phyloP scores from a whole-genome alignment of 257 asterid species.

The Thymus quinquecostatus region DNA sequence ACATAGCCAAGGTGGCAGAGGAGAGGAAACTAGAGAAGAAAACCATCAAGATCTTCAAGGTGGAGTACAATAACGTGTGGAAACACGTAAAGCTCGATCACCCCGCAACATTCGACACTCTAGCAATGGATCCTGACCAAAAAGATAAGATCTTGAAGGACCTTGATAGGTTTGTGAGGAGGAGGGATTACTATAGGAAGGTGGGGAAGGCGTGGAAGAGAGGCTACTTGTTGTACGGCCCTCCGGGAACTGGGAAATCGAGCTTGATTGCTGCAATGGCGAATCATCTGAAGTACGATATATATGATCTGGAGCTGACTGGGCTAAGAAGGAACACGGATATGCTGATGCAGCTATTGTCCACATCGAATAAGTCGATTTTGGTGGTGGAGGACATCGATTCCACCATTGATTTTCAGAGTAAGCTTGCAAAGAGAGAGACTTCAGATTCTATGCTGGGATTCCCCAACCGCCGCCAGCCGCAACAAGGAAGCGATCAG shows the following conservation, averaged over 20 bases:
- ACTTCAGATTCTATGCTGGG: not conserved
- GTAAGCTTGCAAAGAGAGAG: conserved; percentile 41
- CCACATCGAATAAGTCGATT: conserved; percentile 57
- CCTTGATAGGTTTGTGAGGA: conserved; percentile 49
- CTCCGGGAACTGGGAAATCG: conserved; percentile 83
- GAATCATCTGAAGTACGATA: conserved; percentile 62
- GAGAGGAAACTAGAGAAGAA: conserved; percentile 45
- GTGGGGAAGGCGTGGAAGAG: conserved; percentile 82
- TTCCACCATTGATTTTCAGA: conserved; percentile 59
- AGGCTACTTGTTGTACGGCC: conserved; percentile 77
- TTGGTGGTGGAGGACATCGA: conserved; percentile 77
- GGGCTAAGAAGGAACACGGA: conserved; percentile 57
- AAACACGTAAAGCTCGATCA: conserved; percentile 48
- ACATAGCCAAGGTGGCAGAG: conserved; percentile 35
- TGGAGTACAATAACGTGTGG: conserved; percentile 50
- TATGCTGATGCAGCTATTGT: conserved; percentile 48
- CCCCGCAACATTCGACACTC: conserved; percentile 63
- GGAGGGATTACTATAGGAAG: conserved; percentile 58
- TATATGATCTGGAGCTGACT: conserved; percentile 69
- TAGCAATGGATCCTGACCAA: conserved; percentile 62
- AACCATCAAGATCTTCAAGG: conserved; percentile 49
- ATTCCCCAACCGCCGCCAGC: not conserved
- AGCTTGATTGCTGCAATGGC: conserved; percentile 85
- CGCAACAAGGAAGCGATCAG: conserved; percentile 33
- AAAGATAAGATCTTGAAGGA: conserved; percentile 53